phyloP scores from a whole-genome alignment of 2,329 filamentous ascomycete genomes.

The Aspergillus floridensis region DNA sequence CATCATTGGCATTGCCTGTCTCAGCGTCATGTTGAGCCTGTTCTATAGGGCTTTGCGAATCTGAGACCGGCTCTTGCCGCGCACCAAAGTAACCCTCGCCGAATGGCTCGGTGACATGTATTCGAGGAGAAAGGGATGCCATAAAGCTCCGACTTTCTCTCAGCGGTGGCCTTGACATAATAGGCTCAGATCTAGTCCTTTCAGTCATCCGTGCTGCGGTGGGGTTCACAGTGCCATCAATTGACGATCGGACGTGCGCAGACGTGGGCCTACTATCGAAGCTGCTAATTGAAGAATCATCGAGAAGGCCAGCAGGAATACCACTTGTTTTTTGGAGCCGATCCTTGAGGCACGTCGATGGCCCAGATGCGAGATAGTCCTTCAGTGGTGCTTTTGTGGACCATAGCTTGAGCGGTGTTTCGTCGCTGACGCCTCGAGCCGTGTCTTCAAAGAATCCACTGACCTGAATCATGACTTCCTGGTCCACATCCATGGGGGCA shows the following conservation, averaged over 20 bases:
- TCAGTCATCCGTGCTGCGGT: background rate
- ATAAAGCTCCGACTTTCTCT: constrained; percentile 26
- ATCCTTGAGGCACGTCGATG: constrained; percentile 55
- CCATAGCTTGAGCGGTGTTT: constrained; percentile 33
- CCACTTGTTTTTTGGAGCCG: constrained; percentile 41
- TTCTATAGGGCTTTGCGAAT: background rate
- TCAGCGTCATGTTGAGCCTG: constrained; percentile 6
- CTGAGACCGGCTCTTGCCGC: constrained; percentile 8
- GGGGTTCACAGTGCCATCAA: constrained; percentile 10
- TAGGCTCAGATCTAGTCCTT: constrained; percentile 5
- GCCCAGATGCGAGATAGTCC: constrained; percentile 57
- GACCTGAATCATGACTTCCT: constrained; percentile 57
- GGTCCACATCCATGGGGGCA: constrained; percentile 50
- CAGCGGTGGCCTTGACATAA: constrained; percentile 20
- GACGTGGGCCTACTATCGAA: constrained; percentile 29
- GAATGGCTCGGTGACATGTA: constrained; percentile 30
- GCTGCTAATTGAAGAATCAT: constrained; percentile 32
- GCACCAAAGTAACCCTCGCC: constrained; percentile 21
- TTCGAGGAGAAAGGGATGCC: constrained; percentile 23
- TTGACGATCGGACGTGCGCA: constrained; percentile 15
- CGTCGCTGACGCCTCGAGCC: constrained; percentile 51
- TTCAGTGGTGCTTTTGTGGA: constrained; percentile 28
- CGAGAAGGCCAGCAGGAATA: constrained; percentile 23
- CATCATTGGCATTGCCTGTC: background rate
- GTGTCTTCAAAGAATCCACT: constrained; percentile 64